phyloP scores from a whole-genome alignment of 2,329 filamentous ascomycete species.

The Rosellinia necatrix region DNA sequence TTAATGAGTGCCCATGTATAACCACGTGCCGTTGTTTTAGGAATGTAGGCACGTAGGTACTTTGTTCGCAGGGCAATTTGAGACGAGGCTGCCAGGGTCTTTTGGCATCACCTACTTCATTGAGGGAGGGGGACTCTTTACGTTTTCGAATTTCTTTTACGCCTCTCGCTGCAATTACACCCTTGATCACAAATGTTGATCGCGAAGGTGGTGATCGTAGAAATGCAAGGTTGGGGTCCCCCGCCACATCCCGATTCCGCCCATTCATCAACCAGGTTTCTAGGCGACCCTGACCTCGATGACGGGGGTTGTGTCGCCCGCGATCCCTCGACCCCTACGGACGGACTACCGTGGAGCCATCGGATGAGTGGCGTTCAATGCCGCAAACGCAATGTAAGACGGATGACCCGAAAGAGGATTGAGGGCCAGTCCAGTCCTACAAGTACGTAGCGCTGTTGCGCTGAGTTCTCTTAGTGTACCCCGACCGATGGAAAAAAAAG shows the following conservation, averaged over 20 bases:
- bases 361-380: not conserved
- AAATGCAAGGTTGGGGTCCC: not conserved
- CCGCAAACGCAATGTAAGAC: not conserved
- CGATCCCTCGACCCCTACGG: not conserved
- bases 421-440: too few relatives aligned
- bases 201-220: not conserved
- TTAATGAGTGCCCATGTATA: too few relatives aligned
- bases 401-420: too few relatives aligned
- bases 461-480: too few relatives aligned
- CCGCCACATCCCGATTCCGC: too few relatives aligned
- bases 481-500: too few relatives aligned
- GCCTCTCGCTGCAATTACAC: not conserved
- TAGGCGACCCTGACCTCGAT: not conserved
- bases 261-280: not conserved
- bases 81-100: not conserved
- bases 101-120: constrained; percentile 2
- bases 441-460: too few relatives aligned
- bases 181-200: not conserved
- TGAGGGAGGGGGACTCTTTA: too few relatives aligned
- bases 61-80: too few relatives aligned
- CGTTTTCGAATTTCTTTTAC: not conserved
- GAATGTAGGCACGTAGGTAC: too few relatives aligned
- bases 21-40: too few relatives aligned
- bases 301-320: not conserved
- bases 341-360: not conserved